Percentiles rank a stretch among this genome's conserved stretches.
phyloP scores from a whole-genome alignment of 768 basidiomycete species.

The Pleurotus citrinopileatus region DNA sequence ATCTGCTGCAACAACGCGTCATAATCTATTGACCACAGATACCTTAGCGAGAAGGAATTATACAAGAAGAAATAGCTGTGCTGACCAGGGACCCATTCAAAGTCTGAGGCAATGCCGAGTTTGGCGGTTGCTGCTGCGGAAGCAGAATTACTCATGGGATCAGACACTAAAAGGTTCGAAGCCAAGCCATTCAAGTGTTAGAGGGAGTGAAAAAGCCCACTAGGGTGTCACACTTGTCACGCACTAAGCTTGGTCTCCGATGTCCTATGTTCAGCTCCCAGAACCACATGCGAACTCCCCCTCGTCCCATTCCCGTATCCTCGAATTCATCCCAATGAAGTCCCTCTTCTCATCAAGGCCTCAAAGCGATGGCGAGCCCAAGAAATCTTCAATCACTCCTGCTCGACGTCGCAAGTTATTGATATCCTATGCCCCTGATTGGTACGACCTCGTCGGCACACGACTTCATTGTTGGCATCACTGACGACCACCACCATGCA shows the following conservation, averaged over 20 bases:
- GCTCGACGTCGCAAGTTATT: constrained; percentile 41
- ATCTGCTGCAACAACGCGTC: constrained; percentile 57
- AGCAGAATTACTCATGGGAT: background rate
- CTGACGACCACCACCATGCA: constrained; percentile 21
- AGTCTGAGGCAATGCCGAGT: constrained; percentile 19
- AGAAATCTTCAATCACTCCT: constrained; percentile 25
- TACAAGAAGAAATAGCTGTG: background rate
- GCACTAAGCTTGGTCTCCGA: constrained; percentile 11
- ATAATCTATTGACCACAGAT: constrained; percentile 42
- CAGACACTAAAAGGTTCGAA: background rate
- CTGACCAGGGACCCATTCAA: constrained; percentile 55
- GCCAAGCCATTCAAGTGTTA: too few relatives aligned
- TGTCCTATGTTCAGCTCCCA: constrained; percentile 29
- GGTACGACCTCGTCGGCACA: constrained; percentile 37
- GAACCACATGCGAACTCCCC: constrained; percentile 15
- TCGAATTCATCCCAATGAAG: constrained; percentile 20
- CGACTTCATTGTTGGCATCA: background rate
- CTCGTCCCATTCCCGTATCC: constrained; percentile 6
- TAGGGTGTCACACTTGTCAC: constrained; percentile 1
- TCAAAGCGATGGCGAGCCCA: constrained; percentile 12
- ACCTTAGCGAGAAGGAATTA: constrained; percentile 1
- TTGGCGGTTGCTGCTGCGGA: background rate
- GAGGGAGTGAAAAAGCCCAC: too few relatives aligned
- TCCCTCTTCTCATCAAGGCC: constrained; percentile 23
- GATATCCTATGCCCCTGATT: constrained; percentile 72